These are phyloP conservation scores for Backusella mclennaniae DNA, from an alignment of 192 early-diverging fungal genomes.

Conservation along the genomic window DNA sequence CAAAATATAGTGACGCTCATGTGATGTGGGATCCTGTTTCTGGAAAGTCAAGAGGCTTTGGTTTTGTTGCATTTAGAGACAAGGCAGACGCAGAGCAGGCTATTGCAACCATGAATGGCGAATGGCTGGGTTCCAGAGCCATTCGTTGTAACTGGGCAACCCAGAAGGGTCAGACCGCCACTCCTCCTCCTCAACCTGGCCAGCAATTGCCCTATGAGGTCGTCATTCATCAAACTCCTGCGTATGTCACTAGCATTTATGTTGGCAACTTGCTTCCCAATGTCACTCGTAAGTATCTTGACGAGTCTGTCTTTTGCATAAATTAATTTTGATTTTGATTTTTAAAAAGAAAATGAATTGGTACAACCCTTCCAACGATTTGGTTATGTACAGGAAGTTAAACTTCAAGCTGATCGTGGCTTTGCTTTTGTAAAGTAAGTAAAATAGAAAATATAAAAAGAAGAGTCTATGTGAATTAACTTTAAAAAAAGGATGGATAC, in stretches of 20 bases:
- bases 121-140: conserved; percentile 82
- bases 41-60: conserved; percentile 89
- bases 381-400: conserved; percentile 77
- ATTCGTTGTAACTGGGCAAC: conserved; percentile 96
- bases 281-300: conserved; percentile 59
- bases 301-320: background rate
- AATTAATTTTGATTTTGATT: conserved; percentile 9
- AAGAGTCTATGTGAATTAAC: background rate
- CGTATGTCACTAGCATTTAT: conserved; percentile 87
- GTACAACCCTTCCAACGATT: conserved; percentile 72
- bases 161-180: conserved; percentile 64
- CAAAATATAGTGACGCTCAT: conserved; percentile 69
- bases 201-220: conserved; percentile 65
- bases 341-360: conserved; percentile 58
- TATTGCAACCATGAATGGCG: conserved; percentile 83
- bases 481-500: conserved; percentile 63
- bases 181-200: conserved; percentile 36
- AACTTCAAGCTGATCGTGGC: conserved; percentile 87
- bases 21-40: conserved; percentile 92
- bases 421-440: conserved; percentile 86
- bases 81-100: conserved; percentile 85
- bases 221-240: conserved; percentile 71
- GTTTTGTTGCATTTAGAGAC: conserved; percentile 90
- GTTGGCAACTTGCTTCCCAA: conserved; percentile 83
- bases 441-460: background rate